A percentile compares a stretch with the other conserved stretches of the same genome.
Evolutionary conservation across 768 basidiomycete genomes (phyloP).

Genomic region (Podaxis sp.): DNA sequence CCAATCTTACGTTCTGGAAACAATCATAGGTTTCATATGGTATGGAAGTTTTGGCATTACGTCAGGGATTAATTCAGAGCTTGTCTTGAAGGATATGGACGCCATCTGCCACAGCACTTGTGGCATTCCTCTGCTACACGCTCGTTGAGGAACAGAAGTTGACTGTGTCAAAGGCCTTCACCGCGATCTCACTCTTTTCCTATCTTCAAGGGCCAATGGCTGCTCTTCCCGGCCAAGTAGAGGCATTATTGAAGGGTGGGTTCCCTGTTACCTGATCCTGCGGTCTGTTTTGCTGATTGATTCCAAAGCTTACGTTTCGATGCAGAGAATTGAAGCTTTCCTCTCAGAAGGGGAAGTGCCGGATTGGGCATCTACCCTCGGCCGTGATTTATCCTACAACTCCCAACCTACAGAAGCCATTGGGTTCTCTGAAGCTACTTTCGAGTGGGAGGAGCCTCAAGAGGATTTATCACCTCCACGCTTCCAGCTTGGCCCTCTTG

Average conservation of each 20-base stretch:
- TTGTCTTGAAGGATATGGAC: constrained; percentile 56
- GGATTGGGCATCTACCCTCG: constrained; percentile 68
- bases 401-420: constrained; percentile 24
- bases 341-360: constrained; percentile 73
- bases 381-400: background rate
- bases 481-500: constrained; percentile 55
- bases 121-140: constrained; percentile 64
- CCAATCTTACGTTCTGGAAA: constrained; percentile 55
- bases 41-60: constrained; percentile 16
- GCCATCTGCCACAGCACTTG: constrained; percentile 62
- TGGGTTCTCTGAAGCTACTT: constrained; percentile 51
- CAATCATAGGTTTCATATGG: constrained; percentile 68
- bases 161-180: constrained; percentile 80
- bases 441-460: constrained; percentile 49
- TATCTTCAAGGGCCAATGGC: constrained; percentile 69
- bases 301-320: constrained; percentile 61
- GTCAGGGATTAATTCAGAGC: constrained; percentile 4
- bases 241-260: constrained; percentile 58
- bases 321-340: constrained; percentile 76
- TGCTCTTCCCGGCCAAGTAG: constrained; percentile 56
- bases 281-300: constrained; percentile 9
- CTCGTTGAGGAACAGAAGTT: constrained; percentile 58
- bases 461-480: constrained; percentile 26
- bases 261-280: background rate
- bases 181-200: constrained; percentile 71